Conservation (phyloP, 805 yeast species). For the Cyberlindnera veronae region DNA sequence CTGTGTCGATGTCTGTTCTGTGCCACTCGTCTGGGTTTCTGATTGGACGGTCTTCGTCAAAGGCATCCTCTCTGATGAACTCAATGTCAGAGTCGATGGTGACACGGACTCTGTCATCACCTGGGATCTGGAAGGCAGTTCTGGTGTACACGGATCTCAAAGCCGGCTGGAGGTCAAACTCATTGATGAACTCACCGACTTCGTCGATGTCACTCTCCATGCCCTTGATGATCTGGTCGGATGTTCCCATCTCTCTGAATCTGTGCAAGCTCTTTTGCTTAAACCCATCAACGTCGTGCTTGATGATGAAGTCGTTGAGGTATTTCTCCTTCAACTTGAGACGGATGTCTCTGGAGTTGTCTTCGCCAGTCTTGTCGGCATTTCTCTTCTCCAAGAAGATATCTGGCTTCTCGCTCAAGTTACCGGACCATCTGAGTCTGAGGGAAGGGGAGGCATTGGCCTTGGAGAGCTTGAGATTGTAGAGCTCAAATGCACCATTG, state of each 20-base stretch:
- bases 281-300: constrained; percentile 39
- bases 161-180: constrained; percentile 74
- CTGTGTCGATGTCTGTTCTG: constrained; percentile 82
- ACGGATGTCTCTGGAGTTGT: constrained; percentile 60
- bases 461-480: constrained; percentile 78
- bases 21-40: constrained; percentile 92
- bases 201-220: constrained; percentile 53
- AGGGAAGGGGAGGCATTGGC: constrained; percentile 67
- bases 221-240: constrained; percentile 47
- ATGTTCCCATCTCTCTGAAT: constrained; percentile 58
- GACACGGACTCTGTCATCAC: constrained; percentile 89
- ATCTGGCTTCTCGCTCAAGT: constrained; percentile 70
- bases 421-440: constrained; percentile 90
- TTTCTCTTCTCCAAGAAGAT: constrained; percentile 77
- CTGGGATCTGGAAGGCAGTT: constrained; percentile 97
- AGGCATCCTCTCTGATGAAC: constrained; percentile 86
- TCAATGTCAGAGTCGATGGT: constrained; percentile 85
- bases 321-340: constrained; percentile 77
- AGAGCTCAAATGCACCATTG: constrained; percentile 74
- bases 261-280: constrained; percentile 55
- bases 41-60: constrained; percentile 80
- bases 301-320: constrained; percentile 65
- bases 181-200: constrained; percentile 59
- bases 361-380: constrained; percentile 49
- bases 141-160: constrained; percentile 84